These are phyloP conservation scores for Delitschia confertaspora DNA, from an alignment of 495 filamentous ascomycete species.

Conservation along the genomic window DNA sequence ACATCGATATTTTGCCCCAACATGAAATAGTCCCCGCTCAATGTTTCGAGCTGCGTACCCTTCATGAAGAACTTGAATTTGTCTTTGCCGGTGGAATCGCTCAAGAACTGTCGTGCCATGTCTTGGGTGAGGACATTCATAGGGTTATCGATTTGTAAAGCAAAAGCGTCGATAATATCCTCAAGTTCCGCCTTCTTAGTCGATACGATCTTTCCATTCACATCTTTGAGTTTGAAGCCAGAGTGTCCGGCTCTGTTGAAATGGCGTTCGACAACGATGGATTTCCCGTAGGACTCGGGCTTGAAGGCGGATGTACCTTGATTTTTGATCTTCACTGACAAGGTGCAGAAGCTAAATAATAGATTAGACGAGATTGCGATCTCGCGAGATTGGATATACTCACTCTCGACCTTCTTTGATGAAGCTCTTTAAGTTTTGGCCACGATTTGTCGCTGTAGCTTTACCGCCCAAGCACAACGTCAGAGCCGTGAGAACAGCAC, in stretches of 20 bases:
- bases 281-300: slow-evolving; percentile 71
- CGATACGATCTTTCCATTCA: slow-evolving; percentile 61
- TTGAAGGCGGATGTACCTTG: slow-evolving; percentile 73
- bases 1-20: slow-evolving; percentile 62
- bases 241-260: slow-evolving; percentile 70
- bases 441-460: slow-evolving; percentile 89
- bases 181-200: slow-evolving; percentile 83
- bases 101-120: slow-evolving; percentile 86
- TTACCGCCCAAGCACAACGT: slow-evolving; percentile 92
- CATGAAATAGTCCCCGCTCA: slow-evolving; percentile 83
- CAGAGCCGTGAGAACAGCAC: slow-evolving; percentile 88
- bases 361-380: slow-evolving; percentile 30
- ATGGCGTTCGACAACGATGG: slow-evolving; percentile 81
- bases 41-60: slow-evolving; percentile 83
- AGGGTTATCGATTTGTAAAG: slow-evolving; percentile 91
- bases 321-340: slow-evolving; percentile 84
- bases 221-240: slow-evolving; percentile 79
- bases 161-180: slow-evolving; percentile 84
- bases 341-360: slow-evolving; percentile 38
- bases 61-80: slow-evolving; percentile 98
- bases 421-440: slow-evolving; percentile 81
- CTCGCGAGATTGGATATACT: slow-evolving; percentile 30
- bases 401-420: slow-evolving; percentile 83
- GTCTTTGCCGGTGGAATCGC: slow-evolving; percentile 63
- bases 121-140: slow-evolving; percentile 98